A percentile compares a stretch with the other conserved stretches of the same genome.
These are phyloP conservation scores for Pichia sp. DNA, from an alignment of 1,139 yeast genomes.

Conservation along the genomic window DNA sequence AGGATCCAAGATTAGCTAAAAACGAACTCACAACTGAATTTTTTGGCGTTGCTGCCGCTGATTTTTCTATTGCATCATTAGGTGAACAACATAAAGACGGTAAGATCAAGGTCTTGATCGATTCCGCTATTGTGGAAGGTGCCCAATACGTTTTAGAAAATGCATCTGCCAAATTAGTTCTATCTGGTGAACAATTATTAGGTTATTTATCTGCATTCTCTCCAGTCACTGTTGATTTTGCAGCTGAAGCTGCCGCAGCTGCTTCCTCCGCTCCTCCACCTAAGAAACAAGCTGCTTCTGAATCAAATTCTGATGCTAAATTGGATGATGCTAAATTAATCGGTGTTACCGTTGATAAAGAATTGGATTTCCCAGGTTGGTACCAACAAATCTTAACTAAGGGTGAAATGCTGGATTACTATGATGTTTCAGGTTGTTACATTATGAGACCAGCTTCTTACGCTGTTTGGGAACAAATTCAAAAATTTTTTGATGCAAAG, in stretches of 20 bases:
- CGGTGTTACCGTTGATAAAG: constrained; percentile 93
- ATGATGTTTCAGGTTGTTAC: constrained; percentile 98
- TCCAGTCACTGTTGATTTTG: constrained; percentile 49
- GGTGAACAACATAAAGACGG: constrained; percentile 41
- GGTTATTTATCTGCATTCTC: constrained; percentile 57
- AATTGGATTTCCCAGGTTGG: constrained; percentile 92
- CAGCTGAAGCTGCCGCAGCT: constrained; percentile 37
- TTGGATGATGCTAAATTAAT: constrained; percentile 86
- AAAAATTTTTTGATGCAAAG: constrained; percentile 70
- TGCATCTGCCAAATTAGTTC: constrained; percentile 47
- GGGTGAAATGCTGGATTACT: constrained; percentile 97
- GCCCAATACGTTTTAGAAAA: constrained; percentile 51
- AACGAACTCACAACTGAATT: constrained; percentile 67
- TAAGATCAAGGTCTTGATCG: constrained; percentile 61
- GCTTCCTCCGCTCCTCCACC: constrained; percentile 18
- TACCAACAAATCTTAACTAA: constrained; percentile 91
- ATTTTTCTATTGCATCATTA: constrained; percentile 57
- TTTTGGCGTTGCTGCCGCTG: constrained; percentile 57
- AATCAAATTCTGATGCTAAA: constrained; percentile 37
- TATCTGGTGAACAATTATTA: constrained; percentile 43
- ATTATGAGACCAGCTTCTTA: constrained; percentile 95
- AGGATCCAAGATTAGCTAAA: constrained; percentile 84
- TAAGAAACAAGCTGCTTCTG: constrained; percentile 7
- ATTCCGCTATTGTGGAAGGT: constrained; percentile 38
- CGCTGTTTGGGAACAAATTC: constrained; percentile 91